Base-by-base conservation (phyloP, 805 yeast genomes). In the Kluyveromyces wickerhamii region DNA sequence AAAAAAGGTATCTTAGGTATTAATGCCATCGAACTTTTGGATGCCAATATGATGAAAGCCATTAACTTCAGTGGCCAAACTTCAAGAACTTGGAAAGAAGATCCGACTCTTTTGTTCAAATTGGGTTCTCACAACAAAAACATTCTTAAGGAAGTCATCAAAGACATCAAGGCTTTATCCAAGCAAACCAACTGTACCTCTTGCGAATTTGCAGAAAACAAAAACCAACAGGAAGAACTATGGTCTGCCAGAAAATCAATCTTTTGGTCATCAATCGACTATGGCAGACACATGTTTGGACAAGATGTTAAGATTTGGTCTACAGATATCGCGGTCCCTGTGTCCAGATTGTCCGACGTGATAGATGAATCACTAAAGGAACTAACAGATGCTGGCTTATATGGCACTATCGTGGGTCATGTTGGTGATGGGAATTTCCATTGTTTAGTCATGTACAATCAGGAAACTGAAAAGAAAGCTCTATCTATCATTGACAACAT, bases 401-500 rank as follows among this genome's bases (percentile, higher is more conserved):
- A 59, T n/a, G 77, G 79, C 11, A 72, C 87, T 2, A 70, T 81
- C 21, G 77, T 85, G 49, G 94, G 94, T 6, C 95, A 85, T 56
- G 86, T 82, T 21, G 95, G 95, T 16, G 95, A 86, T 57, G 95
- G 95, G 22, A 85, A 85, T 59, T 84, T 86, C 63, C 95, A 85
- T 52, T 79, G 85, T 11, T 68, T 82, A 37, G 49, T 86, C 21
- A 60, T 78, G 37, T 81, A 75, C 57, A 71, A 77, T 40, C 69
- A 70, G 7, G 60, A 65, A 39, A 58, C 71, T 59, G 48, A 54
- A 37, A 67, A 77, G 38, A 63, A 62, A 32, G 78, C 74, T n/a
- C 72, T 71, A 42, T 57, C 53, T 1, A 60, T 78, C 17, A 94
- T 83, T 9, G 78, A 79, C 44, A 62, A 79, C 30, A 76, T 84